These are phyloP conservation scores for Coccomyxa sp. DNA, from an alignment of 139 green algal species.

Conservation along the genomic window DNA sequence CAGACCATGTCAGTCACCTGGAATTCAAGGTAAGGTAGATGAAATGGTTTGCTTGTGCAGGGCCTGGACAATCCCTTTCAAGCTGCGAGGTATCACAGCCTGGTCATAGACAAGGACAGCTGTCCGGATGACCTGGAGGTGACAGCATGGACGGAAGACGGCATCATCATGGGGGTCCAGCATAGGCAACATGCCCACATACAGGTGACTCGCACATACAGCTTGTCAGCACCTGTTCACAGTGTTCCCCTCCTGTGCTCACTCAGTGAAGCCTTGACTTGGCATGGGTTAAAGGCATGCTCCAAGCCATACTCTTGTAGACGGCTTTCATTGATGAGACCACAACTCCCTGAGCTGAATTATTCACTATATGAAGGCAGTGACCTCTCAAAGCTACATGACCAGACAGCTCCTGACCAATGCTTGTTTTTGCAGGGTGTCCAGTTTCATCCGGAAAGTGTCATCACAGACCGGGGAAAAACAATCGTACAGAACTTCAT, in stretches of 20 bases:
- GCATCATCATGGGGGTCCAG: slow-evolving; percentile 93
- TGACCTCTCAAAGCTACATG: too few species aligned
- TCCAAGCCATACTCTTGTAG: neutral
- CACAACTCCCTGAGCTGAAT: neutral
- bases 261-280: neutral
- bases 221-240: neutral
- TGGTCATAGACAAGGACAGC: slow-evolving; percentile 90
- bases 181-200: slow-evolving; percentile 78
- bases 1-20: too few species aligned
- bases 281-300: neutral
- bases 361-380: too few species aligned
- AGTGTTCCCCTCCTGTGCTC: neutral
- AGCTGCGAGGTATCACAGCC: slow-evolving; percentile 85
- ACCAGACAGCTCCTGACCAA: too few species aligned
- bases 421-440: slow-evolving; percentile 62
- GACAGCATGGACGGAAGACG: slow-evolving; percentile 96
- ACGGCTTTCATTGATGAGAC: neutral
- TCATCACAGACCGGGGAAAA: slow-evolving; percentile 89
- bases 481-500: slow-evolving; percentile 89
- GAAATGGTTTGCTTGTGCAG: neutral
- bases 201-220: slow-evolving; percentile 29
- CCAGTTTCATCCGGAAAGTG: slow-evolving; percentile 97
- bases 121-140: slow-evolving; percentile 91
- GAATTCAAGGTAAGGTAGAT: neutral
- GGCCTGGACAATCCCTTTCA: slow-evolving; percentile 76